Base-by-base conservation (phyloP, 306 rosid genomes). In the Macrotyloma uniflorum region DNA sequence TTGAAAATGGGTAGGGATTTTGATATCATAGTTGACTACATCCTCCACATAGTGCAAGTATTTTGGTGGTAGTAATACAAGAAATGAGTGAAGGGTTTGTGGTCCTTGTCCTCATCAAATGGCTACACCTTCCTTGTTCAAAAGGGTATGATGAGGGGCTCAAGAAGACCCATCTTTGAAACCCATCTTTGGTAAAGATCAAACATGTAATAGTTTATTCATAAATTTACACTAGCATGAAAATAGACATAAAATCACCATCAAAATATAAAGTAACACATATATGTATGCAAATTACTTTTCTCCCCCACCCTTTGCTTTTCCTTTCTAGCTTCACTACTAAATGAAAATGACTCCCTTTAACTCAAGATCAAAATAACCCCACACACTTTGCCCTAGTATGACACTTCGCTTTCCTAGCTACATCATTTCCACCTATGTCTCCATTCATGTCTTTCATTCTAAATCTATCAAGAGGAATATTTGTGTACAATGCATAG, bases 1-100 rank as follows among this genome's bases (percentile, higher is more conserved):
- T 76, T 85, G 87, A 86, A 90, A 79, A 79, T 70, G 59, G 74
- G 79, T 55, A 71, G 64, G 43, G 80, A 62, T 23, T 80, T 87
- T 90, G 86, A 92, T 86, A 79, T 77, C 90, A 71, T 74, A 61
- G 91, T 92, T 92, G 95, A 90, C 95, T 88, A 84, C 30, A 81
- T 81, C 63, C 32, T 70, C 55, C 76, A 61, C 18, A 63, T 64
- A 75, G 82, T 88, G 84, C 85, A 74, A 67, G 84, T 83, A 80
- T 78, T 83, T 78, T 80, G 87, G 85, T 6, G 88, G 78, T 84
- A 85, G 90, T 85, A 85, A 84, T 75, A 85, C 83, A 72, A 70
- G 90, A 86, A 87, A 89, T 89, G 90, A 91, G 92, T 91, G 88
- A 82, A 76, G 53, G 22, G 63, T 84, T n/a, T 64, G 80, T 81